Percentiles rank a stretch among this genome's conserved stretches.
phyloP scores from a whole-genome alignment of 345 rosid genomes.

The Litchi chinensis region DNA sequence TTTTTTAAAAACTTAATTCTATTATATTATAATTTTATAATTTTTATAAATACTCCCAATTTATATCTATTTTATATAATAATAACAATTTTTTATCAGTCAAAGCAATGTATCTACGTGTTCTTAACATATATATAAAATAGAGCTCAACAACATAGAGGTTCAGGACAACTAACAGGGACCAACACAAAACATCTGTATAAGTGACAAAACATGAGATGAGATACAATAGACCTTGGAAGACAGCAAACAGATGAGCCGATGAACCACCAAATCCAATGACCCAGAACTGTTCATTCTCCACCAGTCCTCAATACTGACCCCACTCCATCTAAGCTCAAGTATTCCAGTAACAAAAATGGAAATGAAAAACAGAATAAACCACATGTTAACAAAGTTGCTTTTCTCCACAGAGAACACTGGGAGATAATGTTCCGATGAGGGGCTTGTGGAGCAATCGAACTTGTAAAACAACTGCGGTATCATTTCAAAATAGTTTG shows the following conservation, averaged over 20 bases:
- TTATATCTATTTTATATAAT: too few species aligned
- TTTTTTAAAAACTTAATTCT: too few species aligned
- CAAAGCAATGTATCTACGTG: slow-evolving; percentile 1
- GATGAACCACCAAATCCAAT: slow-evolving; percentile 84
- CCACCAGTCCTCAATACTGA: slow-evolving; percentile 98
- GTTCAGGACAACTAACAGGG: too few species aligned
- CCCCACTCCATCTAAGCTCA: slow-evolving; percentile 96
- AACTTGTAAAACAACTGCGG: not conserved
- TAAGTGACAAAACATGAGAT: not conserved
- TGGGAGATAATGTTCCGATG: not conserved
- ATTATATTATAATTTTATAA: too few species aligned
- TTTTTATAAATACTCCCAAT: too few species aligned
- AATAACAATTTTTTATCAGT: not conserved
- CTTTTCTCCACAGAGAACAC: slow-evolving; percentile 62
- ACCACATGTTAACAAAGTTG: slow-evolving; percentile 43
- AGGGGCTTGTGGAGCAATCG: too few species aligned
- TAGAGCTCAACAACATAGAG: not conserved
- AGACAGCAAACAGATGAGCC: slow-evolving; percentile 96
- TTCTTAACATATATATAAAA: not conserved
- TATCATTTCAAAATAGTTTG: not conserved
- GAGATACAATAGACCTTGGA: slow-evolving; percentile 75
- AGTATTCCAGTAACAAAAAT: slow-evolving; percentile 86
- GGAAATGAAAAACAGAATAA: slow-evolving; percentile 89
- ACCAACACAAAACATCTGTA: not conserved
- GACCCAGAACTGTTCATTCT: slow-evolving; percentile 99